phyloP scores from a whole-genome alignment of 257 asterid species.

The Thymus mandschuricus region DNA sequence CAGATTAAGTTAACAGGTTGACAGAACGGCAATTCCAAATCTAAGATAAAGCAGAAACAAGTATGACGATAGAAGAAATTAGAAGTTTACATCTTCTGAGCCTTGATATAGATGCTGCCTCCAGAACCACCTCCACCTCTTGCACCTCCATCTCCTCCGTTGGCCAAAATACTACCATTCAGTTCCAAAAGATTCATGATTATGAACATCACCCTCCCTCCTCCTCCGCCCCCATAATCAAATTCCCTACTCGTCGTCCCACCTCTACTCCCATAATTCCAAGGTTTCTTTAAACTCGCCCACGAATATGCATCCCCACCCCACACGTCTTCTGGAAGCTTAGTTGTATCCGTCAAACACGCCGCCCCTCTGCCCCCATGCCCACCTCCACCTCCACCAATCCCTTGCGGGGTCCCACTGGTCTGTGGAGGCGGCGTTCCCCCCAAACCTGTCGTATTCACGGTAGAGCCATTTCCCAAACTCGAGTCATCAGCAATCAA shows the following conservation, averaged over 20 bases:
- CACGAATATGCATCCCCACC: conserved; percentile 96
- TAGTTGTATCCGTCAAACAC: conserved; percentile 71
- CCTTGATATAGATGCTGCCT: conserved; percentile 85
- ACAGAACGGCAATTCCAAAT: not conserved
- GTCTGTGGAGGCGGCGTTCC: conserved; percentile 90
- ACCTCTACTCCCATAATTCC: conserved; percentile 90
- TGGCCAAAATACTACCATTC: conserved; percentile 82
- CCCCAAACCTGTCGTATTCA: conserved; percentile 81
- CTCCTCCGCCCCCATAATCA: conserved; percentile 99
- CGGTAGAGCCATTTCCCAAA: conserved; percentile 67
- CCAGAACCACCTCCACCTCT: conserved; percentile 99
- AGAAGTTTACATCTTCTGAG: conserved; percentile 71
- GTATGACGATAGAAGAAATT: conserved; percentile 30
- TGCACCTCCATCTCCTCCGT: conserved; percentile 89
- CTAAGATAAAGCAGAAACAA: conserved; percentile 18
- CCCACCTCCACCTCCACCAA: conserved; percentile 96
- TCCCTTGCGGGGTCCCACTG: conserved; percentile 90
- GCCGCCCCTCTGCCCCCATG: conserved; percentile 98
- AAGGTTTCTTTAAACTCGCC: conserved; percentile 67
- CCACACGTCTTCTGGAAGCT: conserved; percentile 91
- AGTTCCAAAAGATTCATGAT: conserved; percentile 62
- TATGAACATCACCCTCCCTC: conserved; percentile 72
- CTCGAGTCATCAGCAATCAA: conserved; percentile 62
- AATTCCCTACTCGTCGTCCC: conserved; percentile 76
- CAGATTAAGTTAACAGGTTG: not conserved